Conservation (phyloP, 805 yeast species). For the Monosporozyma aerobia region DNA sequence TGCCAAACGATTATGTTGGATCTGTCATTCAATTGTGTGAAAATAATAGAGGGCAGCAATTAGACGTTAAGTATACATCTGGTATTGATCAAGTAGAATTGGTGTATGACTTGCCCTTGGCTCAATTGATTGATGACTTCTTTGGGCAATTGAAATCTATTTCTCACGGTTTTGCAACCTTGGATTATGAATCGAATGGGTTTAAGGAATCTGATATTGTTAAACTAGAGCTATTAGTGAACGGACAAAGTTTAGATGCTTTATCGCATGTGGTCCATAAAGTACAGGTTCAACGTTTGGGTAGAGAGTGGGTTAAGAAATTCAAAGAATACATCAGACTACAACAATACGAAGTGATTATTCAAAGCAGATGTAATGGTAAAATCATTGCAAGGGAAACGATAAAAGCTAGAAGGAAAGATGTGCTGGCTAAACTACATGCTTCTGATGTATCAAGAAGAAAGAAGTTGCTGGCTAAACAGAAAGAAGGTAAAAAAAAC, state of each 20-base stretch:
- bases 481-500: slow-evolving; percentile 83
- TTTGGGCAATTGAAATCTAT: slow-evolving; percentile 87
- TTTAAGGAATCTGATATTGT: slow-evolving; percentile 72
- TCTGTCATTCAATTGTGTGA: slow-evolving; percentile 81
- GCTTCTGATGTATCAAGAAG: slow-evolving; percentile 89
- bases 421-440: slow-evolving; percentile 86
- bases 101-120: slow-evolving; percentile 74
- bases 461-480: slow-evolving; percentile 77
- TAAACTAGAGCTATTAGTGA: slow-evolving; percentile 80
- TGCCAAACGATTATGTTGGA: slow-evolving; percentile 86
- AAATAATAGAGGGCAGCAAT: slow-evolving; percentile 71
- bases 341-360: slow-evolving; percentile 85
- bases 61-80: slow-evolving; percentile 64
- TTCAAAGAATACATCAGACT: slow-evolving; percentile 71
- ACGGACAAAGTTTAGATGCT: slow-evolving; percentile 86
- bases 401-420: slow-evolving; percentile 86
- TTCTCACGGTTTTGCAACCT: slow-evolving; percentile 86
- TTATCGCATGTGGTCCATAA: slow-evolving; percentile 83
- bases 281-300: slow-evolving; percentile 62
- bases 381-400: slow-evolving; percentile 86
- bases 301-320: slow-evolving; percentile 72
- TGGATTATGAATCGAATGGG: slow-evolving; percentile 92
- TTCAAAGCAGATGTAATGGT: slow-evolving; percentile 80
- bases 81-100: slow-evolving; percentile 69
- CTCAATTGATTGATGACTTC: slow-evolving; percentile 89